Evolutionary conservation across 2,329 filamentous ascomycete genomes (phyloP), one percentile per base, ranked within the genome.

Genomic region (Trichoderma citrinoviride): DNA sequence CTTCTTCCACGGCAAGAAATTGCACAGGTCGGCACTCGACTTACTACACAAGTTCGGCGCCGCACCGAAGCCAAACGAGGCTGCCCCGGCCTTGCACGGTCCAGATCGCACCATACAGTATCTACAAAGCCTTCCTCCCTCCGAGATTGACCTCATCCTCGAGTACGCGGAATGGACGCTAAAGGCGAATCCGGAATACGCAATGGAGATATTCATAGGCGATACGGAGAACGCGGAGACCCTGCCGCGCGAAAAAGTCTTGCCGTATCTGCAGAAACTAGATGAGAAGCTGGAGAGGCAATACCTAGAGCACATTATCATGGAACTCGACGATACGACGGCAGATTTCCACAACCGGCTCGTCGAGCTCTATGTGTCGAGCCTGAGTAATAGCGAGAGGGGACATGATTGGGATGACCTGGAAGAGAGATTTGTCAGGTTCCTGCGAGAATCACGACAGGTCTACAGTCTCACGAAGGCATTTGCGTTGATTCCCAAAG

Each of bases 211-310:
- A 0, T 99, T 99, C 76, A 79, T 95, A 0, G 92, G 91, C 1
- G 95, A 99, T 74, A 95, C 92, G 1, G 92, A 97, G 74, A 98
- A 98, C 72, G 93, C 95, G 1, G 95, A 98, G 79, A 92, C 88
- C 0, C 77, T 99, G 12, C 93, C 94, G 2, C 85, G 94, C 47
- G 85, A 91, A 33, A 85, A 80, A 60, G 91, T 99, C 0, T 81
- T 94, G 2, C 80, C 83, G 2, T 98, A 94, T 72, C 79, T 99
- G 4, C 83, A 87, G 47, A 78, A 80, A 0, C 87, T 96, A 40
- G 88, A 96, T 71, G 73, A 81, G 10, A 82, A 83, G 50, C 84
- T 98, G 12, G 92, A 95, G 67, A 85, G 92, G 27, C 84, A 81
- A 67, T 99, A 99, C 75, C 81, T 98, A 5, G 93, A 97, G 73